A percentile compares a stretch with the other conserved stretches of the same genome.
Conservation (phyloP, 192 early-diverging fungal species). For the Mortierella antarctica region DNA sequence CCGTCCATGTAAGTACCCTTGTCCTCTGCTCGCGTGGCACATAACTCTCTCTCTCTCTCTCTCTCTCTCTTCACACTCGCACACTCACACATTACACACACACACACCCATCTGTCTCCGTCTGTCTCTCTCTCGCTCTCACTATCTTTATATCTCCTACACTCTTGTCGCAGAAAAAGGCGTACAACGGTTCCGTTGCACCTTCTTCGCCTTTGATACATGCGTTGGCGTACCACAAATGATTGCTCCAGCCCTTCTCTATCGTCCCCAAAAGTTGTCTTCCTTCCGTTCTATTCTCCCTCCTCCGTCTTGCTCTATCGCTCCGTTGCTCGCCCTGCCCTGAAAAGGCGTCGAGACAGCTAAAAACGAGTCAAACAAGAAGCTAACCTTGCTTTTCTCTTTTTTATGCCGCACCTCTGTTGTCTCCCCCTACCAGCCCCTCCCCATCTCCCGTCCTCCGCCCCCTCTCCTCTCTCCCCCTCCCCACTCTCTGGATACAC, state of each 20-base stretch:
- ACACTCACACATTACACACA: too few relatives aligned
- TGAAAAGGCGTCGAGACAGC: too few relatives aligned
- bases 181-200: too few relatives aligned
- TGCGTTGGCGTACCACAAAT: background rate
- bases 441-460: background rate
- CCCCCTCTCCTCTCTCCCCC: background rate
- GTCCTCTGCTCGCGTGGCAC: background rate
- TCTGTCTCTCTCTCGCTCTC: constrained; percentile 2
- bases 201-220: too few relatives aligned
- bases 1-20: background rate
- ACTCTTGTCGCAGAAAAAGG: background rate
- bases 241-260: background rate
- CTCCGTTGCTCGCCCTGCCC: too few relatives aligned
- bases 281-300: background rate
- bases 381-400: too few relatives aligned
- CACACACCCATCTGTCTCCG: background rate
- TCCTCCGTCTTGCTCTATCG: too few relatives aligned
- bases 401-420: background rate
- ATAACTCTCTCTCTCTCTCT: too few relatives aligned
- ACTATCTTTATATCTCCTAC: background rate
- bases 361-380: too few relatives aligned
- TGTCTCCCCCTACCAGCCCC: background rate
- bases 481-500: background rate
- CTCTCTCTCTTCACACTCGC: too few relatives aligned
- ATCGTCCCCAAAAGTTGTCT: background rate